Conservation (phyloP, 495 filamentous ascomycete genomes). For the Xylaria telfairii region DNA sequence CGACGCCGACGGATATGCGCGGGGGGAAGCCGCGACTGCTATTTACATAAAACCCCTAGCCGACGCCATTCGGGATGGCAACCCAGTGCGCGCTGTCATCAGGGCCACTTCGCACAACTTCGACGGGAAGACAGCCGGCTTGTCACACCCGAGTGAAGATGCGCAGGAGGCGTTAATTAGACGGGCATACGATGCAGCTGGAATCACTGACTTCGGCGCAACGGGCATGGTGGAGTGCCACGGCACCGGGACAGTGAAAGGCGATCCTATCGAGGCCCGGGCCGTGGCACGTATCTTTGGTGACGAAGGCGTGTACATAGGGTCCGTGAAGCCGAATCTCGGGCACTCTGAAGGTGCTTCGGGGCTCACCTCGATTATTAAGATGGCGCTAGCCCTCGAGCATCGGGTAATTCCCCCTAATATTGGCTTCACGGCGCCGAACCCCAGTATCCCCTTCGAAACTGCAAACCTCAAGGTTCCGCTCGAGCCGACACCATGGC, state of each 20-base stretch:
- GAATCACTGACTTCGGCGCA: conserved; percentile 46
- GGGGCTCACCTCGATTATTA: conserved; percentile 57
- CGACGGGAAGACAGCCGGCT: conserved; percentile 47
- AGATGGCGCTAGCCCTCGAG: conserved; percentile 55
- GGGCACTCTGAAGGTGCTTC: conserved; percentile 57
- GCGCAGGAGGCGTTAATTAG: conserved; percentile 58
- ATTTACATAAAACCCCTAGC: conserved; percentile 55
- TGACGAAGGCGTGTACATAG: conserved; percentile 47
- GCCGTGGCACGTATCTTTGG: conserved; percentile 43
- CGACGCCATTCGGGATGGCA: conserved; percentile 55
- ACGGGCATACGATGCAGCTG: conserved; percentile 47
- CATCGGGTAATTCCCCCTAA: conserved; percentile 45
- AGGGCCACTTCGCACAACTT: conserved; percentile 52
- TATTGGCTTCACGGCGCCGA: conserved; percentile 36
- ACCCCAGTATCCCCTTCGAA: conserved; percentile 38
- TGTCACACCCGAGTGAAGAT: conserved; percentile 51
- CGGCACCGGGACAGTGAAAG: conserved; percentile 43
- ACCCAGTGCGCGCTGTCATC: conserved; percentile 60
- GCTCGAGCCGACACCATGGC: conserved; percentile 30
- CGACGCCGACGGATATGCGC: conserved; percentile 44
- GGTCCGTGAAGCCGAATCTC: conserved; percentile 58
- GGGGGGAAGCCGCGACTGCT: conserved; percentile 42
- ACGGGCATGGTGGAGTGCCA: conserved; percentile 46
- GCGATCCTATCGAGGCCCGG: conserved; percentile 46
- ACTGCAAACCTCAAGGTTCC: conserved; percentile 35